Conservation (phyloP, 768 basidiomycete species). For the Tricholoma saponaceum region DNA sequence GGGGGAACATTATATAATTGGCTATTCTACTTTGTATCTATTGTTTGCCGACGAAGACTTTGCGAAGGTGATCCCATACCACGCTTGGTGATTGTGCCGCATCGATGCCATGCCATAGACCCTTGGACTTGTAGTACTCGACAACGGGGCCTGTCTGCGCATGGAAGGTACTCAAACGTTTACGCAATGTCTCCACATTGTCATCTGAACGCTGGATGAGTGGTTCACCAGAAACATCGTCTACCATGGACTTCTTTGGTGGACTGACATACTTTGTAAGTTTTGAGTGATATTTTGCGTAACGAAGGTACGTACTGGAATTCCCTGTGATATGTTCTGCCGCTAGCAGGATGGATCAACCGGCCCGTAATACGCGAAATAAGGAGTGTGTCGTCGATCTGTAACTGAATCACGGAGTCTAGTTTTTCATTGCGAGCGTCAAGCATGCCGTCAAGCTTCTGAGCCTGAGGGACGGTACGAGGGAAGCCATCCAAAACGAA, state of each 20-base stretch:
- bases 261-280: conserved; percentile 53
- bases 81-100: conserved; percentile 90
- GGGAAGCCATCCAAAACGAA: conserved; percentile 99
- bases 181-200: conserved; percentile 91
- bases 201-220: conserved; percentile 97
- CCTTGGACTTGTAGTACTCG: conserved; percentile 91
- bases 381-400: conserved; percentile 91
- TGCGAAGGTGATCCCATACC: conserved; percentile 82
- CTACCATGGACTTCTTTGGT: conserved; percentile 91
- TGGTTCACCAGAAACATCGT: conserved; percentile 94
- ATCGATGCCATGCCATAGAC: conserved; percentile 88
- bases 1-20: too few species aligned
- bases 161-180: conserved; percentile 88
- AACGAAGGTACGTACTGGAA: conserved; percentile 66
- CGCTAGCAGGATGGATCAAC: conserved; percentile 84
- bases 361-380: conserved; percentile 98
- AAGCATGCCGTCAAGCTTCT: conserved; percentile 95
- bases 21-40: conserved; percentile 18
- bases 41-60: conserved; percentile 55
- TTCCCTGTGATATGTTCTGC: conserved; percentile 91
- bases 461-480: conserved; percentile 92
- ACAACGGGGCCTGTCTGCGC: conserved; percentile 92
- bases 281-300: conserved; percentile 1
- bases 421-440: conserved; percentile 77
- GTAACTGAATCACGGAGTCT: conserved; percentile 87